Conservation (phyloP, 192 early-diverging fungal species). For the Phlyctochytrium arcticum region DNA sequence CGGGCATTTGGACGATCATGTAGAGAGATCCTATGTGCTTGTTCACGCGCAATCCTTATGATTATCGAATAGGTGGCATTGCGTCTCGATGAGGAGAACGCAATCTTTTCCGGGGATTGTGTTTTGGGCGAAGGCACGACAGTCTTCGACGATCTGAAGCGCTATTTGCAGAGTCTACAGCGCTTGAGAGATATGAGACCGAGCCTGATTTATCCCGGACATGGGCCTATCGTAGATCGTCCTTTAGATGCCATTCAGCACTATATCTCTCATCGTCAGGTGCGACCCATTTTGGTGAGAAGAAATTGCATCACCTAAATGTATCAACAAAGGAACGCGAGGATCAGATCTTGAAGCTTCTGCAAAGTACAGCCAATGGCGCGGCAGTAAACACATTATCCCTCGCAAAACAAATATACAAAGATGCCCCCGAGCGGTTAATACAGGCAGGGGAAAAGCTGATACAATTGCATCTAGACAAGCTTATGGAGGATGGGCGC, state of each 20-base stretch:
- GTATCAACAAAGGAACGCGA: neutral
- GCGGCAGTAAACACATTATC: no score
- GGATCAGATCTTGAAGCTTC: neutral
- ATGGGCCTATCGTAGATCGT: slow-evolving; percentile 73
- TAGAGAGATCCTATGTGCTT: no score
- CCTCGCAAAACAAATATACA: no score
- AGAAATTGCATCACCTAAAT: neutral
- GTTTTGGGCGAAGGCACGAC: slow-evolving; percentile 81
- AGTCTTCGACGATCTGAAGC: slow-evolving; percentile 67
- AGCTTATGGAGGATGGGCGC: slow-evolving; percentile 1
- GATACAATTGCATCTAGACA: slow-evolving; percentile 1
- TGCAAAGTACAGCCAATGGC: no score
- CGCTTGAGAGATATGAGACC: slow-evolving; percentile 40
- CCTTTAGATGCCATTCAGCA: slow-evolving; percentile 60
- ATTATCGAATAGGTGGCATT: slow-evolving; percentile 44
- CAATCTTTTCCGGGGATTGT: slow-evolving; percentile 75
- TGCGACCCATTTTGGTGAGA: slow-evolving; percentile 63
- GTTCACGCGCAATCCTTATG: no score
- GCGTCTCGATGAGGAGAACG: slow-evolving; percentile 59
- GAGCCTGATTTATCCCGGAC: slow-evolving; percentile 61
- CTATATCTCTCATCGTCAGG: slow-evolving; percentile 74
- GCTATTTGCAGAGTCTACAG: slow-evolving; percentile 66
- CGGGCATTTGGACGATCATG: slow-evolving; percentile 78
- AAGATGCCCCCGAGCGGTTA: neutral
- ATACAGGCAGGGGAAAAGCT: neutral